A percentile compares a stretch with the other conserved stretches of the same genome.
Evolutionary conservation across 192 early-diverging fungal species (phyloP).

Genomic region (Gigaspora rosea): DNA sequence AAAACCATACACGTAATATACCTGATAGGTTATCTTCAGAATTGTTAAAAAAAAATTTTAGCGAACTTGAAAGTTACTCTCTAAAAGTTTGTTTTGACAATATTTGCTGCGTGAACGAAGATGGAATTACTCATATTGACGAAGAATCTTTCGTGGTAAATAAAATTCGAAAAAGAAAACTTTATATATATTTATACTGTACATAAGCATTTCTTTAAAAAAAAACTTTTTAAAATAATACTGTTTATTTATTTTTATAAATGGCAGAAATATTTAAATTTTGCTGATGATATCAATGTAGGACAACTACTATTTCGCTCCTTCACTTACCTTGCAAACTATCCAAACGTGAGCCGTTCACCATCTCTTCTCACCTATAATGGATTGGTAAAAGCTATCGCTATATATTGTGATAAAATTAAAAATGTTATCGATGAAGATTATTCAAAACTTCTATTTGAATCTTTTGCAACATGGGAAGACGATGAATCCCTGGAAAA

Average conservation of each 20-base stretch:
- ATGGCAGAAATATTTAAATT: background rate
- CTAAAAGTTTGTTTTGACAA: slow-evolving; percentile 8
- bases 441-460: slow-evolving; percentile 21
- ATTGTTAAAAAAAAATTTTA: slow-evolving; percentile 2
- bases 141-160: slow-evolving; percentile 21
- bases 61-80: slow-evolving; percentile 17
- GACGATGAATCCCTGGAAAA: slow-evolving; percentile 8
- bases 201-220: background rate
- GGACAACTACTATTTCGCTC: slow-evolving; percentile 21
- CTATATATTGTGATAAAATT: slow-evolving; percentile 15
- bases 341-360: background rate
- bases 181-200: no score
- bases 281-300: background rate
- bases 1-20: no score
- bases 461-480: slow-evolving; percentile 5
- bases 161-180: background rate
- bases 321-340: slow-evolving; percentile 16
- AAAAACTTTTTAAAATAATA: background rate
- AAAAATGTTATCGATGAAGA: slow-evolving; percentile 15
- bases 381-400: slow-evolving; percentile 7
- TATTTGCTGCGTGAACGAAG: background rate
- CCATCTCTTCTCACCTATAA: slow-evolving; percentile 1
- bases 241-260: background rate
- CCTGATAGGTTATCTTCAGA: background rate
- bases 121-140: background rate